phyloP scores from a whole-genome alignment of 306 rosid genomes.

The Ormosia semicastrata region DNA sequence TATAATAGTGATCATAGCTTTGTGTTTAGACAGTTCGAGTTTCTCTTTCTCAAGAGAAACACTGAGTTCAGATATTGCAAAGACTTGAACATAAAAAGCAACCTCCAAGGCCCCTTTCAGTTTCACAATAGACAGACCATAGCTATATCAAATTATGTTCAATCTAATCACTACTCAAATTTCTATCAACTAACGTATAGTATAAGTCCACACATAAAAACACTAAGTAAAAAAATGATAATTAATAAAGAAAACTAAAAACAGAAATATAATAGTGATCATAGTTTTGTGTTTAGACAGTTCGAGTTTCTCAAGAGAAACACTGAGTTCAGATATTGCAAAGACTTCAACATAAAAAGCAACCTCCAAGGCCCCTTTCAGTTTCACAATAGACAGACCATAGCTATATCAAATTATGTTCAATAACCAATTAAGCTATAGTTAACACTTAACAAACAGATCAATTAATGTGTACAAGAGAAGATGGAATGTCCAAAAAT shows the following conservation, averaged over 20 bases:
- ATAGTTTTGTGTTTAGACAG: not conserved
- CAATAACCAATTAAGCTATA: not conserved
- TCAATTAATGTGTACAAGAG: slow-evolving; percentile 13
- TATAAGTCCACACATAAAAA: not conserved
- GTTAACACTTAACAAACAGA: not conserved
- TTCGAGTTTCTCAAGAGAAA: not conserved
- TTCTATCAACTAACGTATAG: not conserved
- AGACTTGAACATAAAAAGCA: not conserved
- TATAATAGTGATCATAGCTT: not conserved
- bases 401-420: not conserved
- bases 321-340: not conserved
- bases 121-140: not conserved
- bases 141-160: not conserved
- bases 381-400: not conserved
- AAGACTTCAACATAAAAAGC: not conserved
- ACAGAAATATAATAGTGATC: not conserved
- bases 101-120: not conserved
- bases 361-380: slow-evolving; percentile 2
- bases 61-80: not conserved
- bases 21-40: not conserved
- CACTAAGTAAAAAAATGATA: not conserved
- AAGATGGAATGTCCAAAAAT: not conserved
- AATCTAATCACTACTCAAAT: not conserved
- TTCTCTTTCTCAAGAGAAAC: not conserved
- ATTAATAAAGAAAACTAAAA: not conserved